Percentiles rank a stretch among this genome's conserved stretches.
These are phyloP conservation scores for Eucalyptus erythrocorys DNA, from an alignment of 345 rosid species.

Conservation along the genomic window DNA sequence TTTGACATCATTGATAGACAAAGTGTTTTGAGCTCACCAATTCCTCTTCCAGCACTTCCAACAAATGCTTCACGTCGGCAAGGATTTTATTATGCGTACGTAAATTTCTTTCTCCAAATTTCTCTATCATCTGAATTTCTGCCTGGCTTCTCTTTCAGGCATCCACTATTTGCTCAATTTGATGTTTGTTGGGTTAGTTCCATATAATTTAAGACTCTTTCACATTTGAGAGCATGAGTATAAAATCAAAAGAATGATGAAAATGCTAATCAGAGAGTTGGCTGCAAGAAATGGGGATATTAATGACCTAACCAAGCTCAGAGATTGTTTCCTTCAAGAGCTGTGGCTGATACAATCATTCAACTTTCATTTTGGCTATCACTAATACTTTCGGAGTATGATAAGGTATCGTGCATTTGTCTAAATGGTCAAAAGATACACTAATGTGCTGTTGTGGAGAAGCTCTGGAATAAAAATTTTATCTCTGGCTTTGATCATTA, in stretches of 20 bases:
- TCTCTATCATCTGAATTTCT: background rate
- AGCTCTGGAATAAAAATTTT: background rate
- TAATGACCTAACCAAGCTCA: background rate
- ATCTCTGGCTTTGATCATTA: background rate
- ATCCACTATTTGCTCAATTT: background rate
- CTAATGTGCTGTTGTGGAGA: background rate
- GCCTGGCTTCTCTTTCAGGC: background rate
- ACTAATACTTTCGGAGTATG: background rate
- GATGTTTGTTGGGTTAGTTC: background rate
- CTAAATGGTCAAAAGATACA: background rate
- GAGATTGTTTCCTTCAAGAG: background rate
- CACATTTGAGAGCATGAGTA: background rate
- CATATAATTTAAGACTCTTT: background rate
- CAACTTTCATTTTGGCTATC: background rate
- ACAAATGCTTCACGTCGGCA: slow-evolving; percentile 27
- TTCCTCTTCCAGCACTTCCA: slow-evolving; percentile 37
- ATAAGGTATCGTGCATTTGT: background rate
- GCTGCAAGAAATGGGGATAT: background rate
- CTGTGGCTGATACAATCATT: background rate
- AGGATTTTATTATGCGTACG: slow-evolving; percentile 59
- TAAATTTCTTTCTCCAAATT: background rate
- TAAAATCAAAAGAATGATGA: background rate
- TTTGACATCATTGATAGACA: background rate
- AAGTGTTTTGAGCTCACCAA: slow-evolving; percentile 35
- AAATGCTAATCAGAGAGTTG: background rate